phyloP scores from a whole-genome alignment of 2,329 filamentous ascomycete species.

The Ophioceras dolichostomum region DNA sequence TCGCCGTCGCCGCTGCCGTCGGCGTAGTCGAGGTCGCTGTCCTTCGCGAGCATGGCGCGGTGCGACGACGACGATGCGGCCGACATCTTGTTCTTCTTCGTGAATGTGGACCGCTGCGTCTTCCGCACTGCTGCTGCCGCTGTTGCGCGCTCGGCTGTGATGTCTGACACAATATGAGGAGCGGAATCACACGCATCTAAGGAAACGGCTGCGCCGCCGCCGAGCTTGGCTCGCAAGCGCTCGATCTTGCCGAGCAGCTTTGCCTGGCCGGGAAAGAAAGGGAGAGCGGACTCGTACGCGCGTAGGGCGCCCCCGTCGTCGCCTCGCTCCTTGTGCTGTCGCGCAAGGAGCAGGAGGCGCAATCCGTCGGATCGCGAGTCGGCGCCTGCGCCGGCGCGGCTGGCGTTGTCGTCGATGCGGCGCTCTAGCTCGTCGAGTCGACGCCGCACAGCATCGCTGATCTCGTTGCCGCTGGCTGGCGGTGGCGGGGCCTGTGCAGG shows the following conservation, averaged over 20 bases:
- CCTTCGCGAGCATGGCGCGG: slow-evolving; percentile 19
- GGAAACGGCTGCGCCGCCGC: slow-evolving; percentile 6
- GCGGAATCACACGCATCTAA: too few species aligned
- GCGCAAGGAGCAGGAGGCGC: slow-evolving; percentile 77
- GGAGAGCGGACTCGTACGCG: slow-evolving; percentile 76
- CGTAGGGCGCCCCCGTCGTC: slow-evolving; percentile 67
- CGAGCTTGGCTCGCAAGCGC: slow-evolving; percentile 41
- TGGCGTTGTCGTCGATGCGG: slow-evolving; percentile 58
- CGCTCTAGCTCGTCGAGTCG: slow-evolving; percentile 76
- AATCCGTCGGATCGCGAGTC: slow-evolving; percentile 72
- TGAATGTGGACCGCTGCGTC: too few species aligned
- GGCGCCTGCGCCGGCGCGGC: slow-evolving; percentile 33
- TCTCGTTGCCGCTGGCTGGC: slow-evolving; percentile 20
- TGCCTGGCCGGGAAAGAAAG: slow-evolving; percentile 75
- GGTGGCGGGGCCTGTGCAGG: slow-evolving; percentile 13
- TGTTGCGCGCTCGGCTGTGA: neutral
- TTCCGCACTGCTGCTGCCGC: neutral
- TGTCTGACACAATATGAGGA: neutral
- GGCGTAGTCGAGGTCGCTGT: slow-evolving; percentile 25
- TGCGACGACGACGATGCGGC: neutral
- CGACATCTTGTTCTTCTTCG: slow-evolving; percentile 21
- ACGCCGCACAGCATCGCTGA: slow-evolving; percentile 64
- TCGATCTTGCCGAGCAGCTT: slow-evolving; percentile 64
- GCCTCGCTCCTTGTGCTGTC: slow-evolving; percentile 76
- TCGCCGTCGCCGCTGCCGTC: slow-evolving; percentile 27